Base-by-base conservation (phyloP, 768 basidiomycete species). In the Ephemerocybe angulata region DNA sequence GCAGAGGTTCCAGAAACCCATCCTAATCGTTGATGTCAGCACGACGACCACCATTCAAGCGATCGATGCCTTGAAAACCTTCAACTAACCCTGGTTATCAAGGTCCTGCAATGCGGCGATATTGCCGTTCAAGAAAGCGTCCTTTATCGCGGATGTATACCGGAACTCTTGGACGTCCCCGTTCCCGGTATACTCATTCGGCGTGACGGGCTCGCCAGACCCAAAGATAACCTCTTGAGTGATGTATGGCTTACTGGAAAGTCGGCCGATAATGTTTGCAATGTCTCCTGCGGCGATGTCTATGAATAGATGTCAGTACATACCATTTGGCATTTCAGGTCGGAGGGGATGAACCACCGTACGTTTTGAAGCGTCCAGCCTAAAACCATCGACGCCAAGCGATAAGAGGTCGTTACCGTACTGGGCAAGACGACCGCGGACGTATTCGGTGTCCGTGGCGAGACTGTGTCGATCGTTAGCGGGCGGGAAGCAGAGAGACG, bases 151-250 rank as follows among this genome's bases (percentile, higher is more conserved):
- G 0, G 70, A 69, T 0, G 84, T 83, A 63, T 83, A 88, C 31
- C 86, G 74, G 70, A 88, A 87, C 84, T 87, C 86, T 70, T 87
- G 84, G 2, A 86, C 85, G 60, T 86, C 83, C 72, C 83, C 85
- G 56, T 76, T 85, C 0, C 62, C 63, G 7, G 70, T 70, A 61
- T 87, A 88, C 60, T 85, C 76, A 1, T 75, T 75, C 0, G 86
- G 85, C 42, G 78, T 76, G 13, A 81, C 65, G 2, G 81, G 74
- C 55, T 86, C 76, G 0, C 81, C 83, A 0, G 67, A 46, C 12
- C 77, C 77, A 28, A 71, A 84, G n/a, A 77, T 76, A 24, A 78
- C 77, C 63, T 87, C 87, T 63, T 87, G 87, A 0, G 85, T 84
- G 38, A 87, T 78, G 60, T 87, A 87, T 0, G 79, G 77, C 4